These are phyloP conservation scores for Marasmius sp. DNA, from an alignment of 1,284 basidiomycete genomes.

Conservation along the genomic window DNA sequence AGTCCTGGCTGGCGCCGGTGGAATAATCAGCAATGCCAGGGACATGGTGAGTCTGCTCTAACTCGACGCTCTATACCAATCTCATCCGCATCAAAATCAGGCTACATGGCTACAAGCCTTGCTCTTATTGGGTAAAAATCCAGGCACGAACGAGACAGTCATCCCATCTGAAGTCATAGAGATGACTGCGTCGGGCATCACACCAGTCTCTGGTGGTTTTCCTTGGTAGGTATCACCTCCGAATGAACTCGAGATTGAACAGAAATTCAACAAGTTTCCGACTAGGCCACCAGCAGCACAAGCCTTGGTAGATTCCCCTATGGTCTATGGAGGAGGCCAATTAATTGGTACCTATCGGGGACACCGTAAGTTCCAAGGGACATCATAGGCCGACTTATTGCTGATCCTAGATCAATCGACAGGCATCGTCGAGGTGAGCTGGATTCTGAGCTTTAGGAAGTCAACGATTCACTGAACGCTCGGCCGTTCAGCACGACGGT, in stretches of 20 bases:
- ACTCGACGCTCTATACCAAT: not conserved
- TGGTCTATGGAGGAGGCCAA: constrained; percentile 25
- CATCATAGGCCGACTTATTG: not conserved
- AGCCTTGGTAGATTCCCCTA: constrained; percentile 18
- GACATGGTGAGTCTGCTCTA: constrained; percentile 20
- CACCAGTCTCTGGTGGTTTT: constrained; percentile 15
- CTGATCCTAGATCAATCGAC: no score
- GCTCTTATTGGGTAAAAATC: constrained; percentile 21
- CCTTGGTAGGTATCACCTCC: constrained; percentile 1
- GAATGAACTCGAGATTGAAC: not conserved
- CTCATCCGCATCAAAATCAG: constrained; percentile 13
- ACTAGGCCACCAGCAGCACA: not conserved
- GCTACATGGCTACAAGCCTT: constrained; percentile 26
- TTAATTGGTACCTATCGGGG: constrained; percentile 20
- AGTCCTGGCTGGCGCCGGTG: constrained; percentile 24
- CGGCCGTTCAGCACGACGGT: constrained; percentile 18
- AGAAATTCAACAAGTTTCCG: constrained; percentile 7
- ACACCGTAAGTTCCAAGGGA: constrained; percentile 16
- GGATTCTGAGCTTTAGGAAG: not conserved
- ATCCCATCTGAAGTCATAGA: constrained; percentile 20
- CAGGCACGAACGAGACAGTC: constrained; percentile 16
- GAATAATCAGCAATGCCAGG: constrained; percentile 23
- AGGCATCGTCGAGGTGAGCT: constrained; percentile 11
- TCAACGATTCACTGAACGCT: not conserved
- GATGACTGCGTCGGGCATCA: constrained; percentile 20